Evolutionary conservation across 2,329 filamentous ascomycete genomes (phyloP).

Genomic region (Lecanicillium sp.): DNA sequence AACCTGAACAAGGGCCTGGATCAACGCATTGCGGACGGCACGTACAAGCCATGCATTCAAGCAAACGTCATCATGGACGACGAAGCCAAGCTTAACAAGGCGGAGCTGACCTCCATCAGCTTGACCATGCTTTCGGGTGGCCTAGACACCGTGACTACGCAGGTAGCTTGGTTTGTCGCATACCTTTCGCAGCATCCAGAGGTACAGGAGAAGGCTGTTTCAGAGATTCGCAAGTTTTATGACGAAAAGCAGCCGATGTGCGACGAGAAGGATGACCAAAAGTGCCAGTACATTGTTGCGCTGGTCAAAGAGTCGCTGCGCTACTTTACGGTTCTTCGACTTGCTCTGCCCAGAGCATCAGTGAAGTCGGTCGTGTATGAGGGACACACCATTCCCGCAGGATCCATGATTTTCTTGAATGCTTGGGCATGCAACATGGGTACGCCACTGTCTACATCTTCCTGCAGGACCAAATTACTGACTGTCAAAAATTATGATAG

Average conservation of each 20-base stretch:
- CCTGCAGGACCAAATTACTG: not conserved
- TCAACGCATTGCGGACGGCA: conserved; percentile 51
- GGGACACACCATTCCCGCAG: conserved; percentile 50
- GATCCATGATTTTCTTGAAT: conserved; percentile 58
- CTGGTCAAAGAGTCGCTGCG: conserved; percentile 55
- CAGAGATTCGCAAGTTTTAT: conserved; percentile 49
- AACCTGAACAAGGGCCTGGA: conserved; percentile 51
- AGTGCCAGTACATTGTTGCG: conserved; percentile 55
- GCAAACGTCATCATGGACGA: conserved; percentile 58
- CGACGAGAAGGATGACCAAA: conserved; percentile 54
- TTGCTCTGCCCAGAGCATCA: conserved; percentile 54
- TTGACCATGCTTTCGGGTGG: conserved; percentile 63
- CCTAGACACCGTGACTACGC: conserved; percentile 58
- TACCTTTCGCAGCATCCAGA: conserved; percentile 52
- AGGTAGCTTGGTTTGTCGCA: conserved; percentile 58
- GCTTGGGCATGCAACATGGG: conserved; percentile 64
- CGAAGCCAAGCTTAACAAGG: conserved; percentile 53
- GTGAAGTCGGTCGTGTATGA: conserved; percentile 53
- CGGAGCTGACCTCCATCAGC: conserved; percentile 57
- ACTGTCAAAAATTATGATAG: conserved; percentile 15
- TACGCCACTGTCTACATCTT: conserved; percentile 20
- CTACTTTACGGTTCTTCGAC: conserved; percentile 55
- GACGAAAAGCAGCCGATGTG: conserved; percentile 46
- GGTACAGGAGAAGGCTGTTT: conserved; percentile 51
- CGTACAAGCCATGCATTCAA: conserved; percentile 57